Evolutionary conservation across 176 grass and related monocot genomes (phyloP), one percentile per base, ranked within the genome.

Genomic region (Hordeum marinum): DNA sequence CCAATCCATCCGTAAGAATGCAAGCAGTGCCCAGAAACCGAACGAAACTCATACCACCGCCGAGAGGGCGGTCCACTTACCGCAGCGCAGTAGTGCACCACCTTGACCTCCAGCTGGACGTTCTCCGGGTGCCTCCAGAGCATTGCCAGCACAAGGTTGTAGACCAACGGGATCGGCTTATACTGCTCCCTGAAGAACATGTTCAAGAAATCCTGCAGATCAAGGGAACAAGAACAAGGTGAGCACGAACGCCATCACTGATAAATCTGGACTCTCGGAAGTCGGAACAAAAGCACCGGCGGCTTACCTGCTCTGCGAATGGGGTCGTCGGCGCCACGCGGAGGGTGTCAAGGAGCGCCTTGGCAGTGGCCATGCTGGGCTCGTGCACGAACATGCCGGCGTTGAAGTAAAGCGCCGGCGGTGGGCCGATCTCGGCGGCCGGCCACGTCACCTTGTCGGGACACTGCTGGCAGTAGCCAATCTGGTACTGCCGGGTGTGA

Each of bases 41-140:
- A 25, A 25, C 17, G 18, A 32, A 65, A 58, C 24, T 15, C 3
- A 32, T 13, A 32, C 27, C 76, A 46, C 21, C 54, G 2, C 12
- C 4, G 3, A 13, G 4, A 57, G 15, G 7, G 3, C 0, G 20
- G 46, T 10, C 10, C 1, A 82, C 90, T 26, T 93, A 95, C 94
- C 80, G 92, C 92, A 31, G 92, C 92, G 66, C 95, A 98, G 79
- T 98, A 98, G 92, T 98, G 95, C 54, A 95, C 95, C 8, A 78
- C 92, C 89, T 95, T 93, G 36, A 98, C 87, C 89, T 98, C 79
- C 37, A 98, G 87, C 64, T 95, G 76, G 4, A 98, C 95, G 82
- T 98, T 98, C 76, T 98, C 95, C 0, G 95, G 95, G 36, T 98
- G 95, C 84, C 95, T 94, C 95, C 95, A 98, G 11, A 98, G 90